phyloP scores from a whole-genome alignment of 129 eudicot species.

The Artemisia annua region DNA sequence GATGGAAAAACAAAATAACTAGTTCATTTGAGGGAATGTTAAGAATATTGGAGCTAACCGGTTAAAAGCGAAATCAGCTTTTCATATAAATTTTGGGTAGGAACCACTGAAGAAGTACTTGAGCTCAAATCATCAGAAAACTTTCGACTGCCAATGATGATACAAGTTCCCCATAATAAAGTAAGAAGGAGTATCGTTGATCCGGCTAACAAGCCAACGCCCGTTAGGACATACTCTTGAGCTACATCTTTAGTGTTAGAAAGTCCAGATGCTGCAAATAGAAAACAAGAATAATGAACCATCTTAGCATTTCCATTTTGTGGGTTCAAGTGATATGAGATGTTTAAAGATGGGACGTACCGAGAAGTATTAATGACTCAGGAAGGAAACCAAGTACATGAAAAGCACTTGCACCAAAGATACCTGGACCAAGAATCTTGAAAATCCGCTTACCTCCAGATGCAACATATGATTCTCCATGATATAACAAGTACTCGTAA shows the following conservation, averaged over 20 bases:
- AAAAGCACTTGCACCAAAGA: slow-evolving; percentile 81
- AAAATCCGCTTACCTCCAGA: slow-evolving; percentile 70
- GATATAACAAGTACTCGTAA: slow-evolving; percentile 63
- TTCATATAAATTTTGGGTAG: slow-evolving; percentile 22
- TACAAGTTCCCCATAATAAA: slow-evolving; percentile 77
- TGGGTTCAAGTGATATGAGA: not conserved
- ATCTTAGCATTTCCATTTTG: not conserved
- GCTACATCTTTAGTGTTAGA: slow-evolving; percentile 48
- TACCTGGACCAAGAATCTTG: slow-evolving; percentile 84
- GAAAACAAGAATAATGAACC: not conserved
- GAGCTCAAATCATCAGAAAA: slow-evolving; percentile 20
- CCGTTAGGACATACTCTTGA: slow-evolving; percentile 62
- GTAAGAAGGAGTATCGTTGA: slow-evolving; percentile 71
- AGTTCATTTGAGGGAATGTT: not conserved
- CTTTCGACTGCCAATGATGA: slow-evolving; percentile 48
- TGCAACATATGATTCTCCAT: slow-evolving; percentile 63
- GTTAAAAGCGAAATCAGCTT: slow-evolving; percentile 30
- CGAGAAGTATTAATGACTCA: slow-evolving; percentile 70
- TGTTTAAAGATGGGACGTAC: slow-evolving; percentile 24
- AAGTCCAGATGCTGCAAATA: slow-evolving; percentile 64
- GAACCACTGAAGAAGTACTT: slow-evolving; percentile 12
- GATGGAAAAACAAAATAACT: too few relatives aligned
- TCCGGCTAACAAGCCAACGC: slow-evolving; percentile 79
- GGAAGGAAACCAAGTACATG: slow-evolving; percentile 77
- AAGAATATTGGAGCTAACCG: slow-evolving; percentile 35